Evolutionary conservation across 306 rosid genomes (phyloP).

Genomic region (Gillenia trifoliata): DNA sequence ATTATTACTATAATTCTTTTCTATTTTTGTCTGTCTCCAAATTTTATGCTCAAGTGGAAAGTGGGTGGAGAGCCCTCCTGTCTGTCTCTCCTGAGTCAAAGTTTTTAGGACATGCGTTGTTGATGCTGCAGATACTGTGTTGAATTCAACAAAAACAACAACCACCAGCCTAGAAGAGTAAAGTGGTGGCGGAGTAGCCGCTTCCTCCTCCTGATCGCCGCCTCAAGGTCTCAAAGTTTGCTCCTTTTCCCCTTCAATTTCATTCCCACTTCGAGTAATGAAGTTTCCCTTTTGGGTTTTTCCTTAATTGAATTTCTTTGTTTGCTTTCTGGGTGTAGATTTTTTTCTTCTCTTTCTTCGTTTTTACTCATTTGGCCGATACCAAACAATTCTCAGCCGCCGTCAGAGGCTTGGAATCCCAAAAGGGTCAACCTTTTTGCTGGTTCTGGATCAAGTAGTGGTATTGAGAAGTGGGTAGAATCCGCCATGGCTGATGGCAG

Average conservation of each 20-base stretch:
- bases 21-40: neutral
- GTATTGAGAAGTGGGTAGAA: slow-evolving; percentile 41
- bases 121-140: slow-evolving; percentile 23
- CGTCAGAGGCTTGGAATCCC: slow-evolving; percentile 30
- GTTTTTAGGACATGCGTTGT: slow-evolving; percentile 27
- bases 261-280: slow-evolving; percentile 3
- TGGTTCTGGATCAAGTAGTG: slow-evolving; percentile 30
- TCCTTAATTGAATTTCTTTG: neutral
- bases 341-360: neutral
- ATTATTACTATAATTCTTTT: neutral
- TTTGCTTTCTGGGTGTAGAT: slow-evolving; percentile 10
- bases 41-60: neutral
- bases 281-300: slow-evolving; percentile 15
- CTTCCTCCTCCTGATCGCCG: slow-evolving; percentile 32
- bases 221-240: slow-evolving; percentile 23
- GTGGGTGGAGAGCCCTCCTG: slow-evolving; percentile 11
- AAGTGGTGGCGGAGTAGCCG: slow-evolving; percentile 28
- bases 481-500: slow-evolving; percentile 87
- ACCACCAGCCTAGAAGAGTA: neutral
- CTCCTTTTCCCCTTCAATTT: slow-evolving; percentile 5
- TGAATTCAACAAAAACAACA: slow-evolving; percentile 30
- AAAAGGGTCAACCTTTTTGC: slow-evolving; percentile 42
- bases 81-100: slow-evolving; percentile 18
- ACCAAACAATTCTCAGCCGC: slow-evolving; percentile 28
- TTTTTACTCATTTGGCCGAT: neutral